Conservation (phyloP, 768 basidiomycete species). For the Lactarius indigo region DNA sequence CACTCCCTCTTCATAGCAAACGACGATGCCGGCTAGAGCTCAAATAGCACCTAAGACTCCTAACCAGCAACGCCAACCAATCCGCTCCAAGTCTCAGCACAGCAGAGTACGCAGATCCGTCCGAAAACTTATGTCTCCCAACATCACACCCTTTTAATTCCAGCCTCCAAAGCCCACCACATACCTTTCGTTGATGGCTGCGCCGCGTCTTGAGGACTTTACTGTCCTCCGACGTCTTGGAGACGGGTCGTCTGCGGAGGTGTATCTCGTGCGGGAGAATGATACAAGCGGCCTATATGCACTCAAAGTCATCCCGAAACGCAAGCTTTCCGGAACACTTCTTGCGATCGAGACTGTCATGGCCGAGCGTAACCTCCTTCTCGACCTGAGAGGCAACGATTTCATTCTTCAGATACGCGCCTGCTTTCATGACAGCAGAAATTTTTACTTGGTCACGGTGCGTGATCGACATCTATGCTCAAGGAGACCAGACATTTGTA, state of each 20-base stretch:
- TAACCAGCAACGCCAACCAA: neutral
- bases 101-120: neutral
- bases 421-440: slow-evolving; percentile 20
- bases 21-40: neutral
- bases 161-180: slow-evolving; percentile 13
- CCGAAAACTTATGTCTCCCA: neutral
- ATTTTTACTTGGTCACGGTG: slow-evolving; percentile 19
- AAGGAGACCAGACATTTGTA: too few species aligned
- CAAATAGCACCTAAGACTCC: neutral
- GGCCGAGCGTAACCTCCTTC: slow-evolving; percentile 16
- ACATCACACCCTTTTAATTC: neutral
- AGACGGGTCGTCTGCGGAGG: slow-evolving; percentile 17
- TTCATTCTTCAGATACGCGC: slow-evolving; percentile 20
- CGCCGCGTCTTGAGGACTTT: slow-evolving; percentile 16
- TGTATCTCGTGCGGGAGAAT: slow-evolving; percentile 17
- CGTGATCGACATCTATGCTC: neutral
- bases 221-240: slow-evolving; percentile 13
- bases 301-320: slow-evolving; percentile 20
- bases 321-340: slow-evolving; percentile 1
- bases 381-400: slow-evolving; percentile 20
- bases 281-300: slow-evolving; percentile 18
- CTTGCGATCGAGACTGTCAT: slow-evolving; percentile 5
- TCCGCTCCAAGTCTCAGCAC: neutral
- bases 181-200: slow-evolving; percentile 13
- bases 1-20: neutral